A percentile compares a stretch with the other conserved stretches of the same genome.
Conservation (phyloP, 1,139 yeast species). For the Scheffersomyces stambukii region DNA sequence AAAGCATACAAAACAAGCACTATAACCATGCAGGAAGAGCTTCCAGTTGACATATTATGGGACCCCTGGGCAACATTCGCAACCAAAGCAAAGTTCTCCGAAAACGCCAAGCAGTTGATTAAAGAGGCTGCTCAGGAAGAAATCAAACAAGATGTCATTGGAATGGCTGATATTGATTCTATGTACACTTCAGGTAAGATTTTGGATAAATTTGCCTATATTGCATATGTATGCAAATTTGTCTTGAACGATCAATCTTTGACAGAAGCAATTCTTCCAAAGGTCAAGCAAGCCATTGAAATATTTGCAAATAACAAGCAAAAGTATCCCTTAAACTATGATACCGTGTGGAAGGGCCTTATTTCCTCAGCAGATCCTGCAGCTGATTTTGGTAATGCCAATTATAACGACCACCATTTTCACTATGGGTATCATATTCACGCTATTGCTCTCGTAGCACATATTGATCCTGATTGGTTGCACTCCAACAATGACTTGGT, state of each 20-base stretch:
- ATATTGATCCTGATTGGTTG: slow-evolving; percentile 45
- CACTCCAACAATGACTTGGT: slow-evolving; percentile 23
- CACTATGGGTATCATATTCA: slow-evolving; percentile 77
- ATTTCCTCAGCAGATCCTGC: slow-evolving; percentile 63
- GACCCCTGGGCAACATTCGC: slow-evolving; percentile 56
- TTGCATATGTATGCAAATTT: slow-evolving; percentile 58
- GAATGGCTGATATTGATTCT: slow-evolving; percentile 59
- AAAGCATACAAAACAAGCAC: slow-evolving; percentile 49
- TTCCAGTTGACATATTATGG: slow-evolving; percentile 50
- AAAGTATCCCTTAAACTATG: slow-evolving; percentile 62
- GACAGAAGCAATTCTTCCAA: slow-evolving; percentile 42
- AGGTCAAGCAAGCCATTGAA: slow-evolving; percentile 54
- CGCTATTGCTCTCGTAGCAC: slow-evolving; percentile 62
- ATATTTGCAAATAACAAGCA: slow-evolving; percentile 56
- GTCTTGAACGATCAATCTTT: slow-evolving; percentile 47
- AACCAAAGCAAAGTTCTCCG: slow-evolving; percentile 28
- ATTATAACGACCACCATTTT: slow-evolving; percentile 79
- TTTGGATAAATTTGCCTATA: slow-evolving; percentile 70
- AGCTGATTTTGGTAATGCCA: slow-evolving; percentile 74
- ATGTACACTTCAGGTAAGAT: slow-evolving; percentile 78
- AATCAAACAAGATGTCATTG: slow-evolving; percentile 48
- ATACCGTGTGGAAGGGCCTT: slow-evolving; percentile 69
- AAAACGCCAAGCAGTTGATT: slow-evolving; percentile 39
- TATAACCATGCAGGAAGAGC: slow-evolving; percentile 45
- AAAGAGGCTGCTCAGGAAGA: slow-evolving; percentile 49